These are phyloP conservation scores for Euphorbia tirucalli DNA, from an alignment of 345 rosid genomes.

Conservation along the genomic window DNA sequence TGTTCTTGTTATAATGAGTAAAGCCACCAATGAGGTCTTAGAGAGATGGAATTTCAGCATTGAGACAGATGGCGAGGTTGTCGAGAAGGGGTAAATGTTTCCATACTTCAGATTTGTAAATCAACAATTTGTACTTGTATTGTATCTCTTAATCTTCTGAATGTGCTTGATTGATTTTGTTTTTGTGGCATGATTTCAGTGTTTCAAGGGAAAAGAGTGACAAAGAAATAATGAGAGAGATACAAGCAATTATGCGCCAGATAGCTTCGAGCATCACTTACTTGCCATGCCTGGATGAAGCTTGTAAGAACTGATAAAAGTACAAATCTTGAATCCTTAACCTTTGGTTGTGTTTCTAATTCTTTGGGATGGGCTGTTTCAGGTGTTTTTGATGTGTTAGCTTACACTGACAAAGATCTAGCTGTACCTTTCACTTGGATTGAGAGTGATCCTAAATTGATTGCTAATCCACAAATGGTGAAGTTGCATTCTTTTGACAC, in stretches of 20 bases:
- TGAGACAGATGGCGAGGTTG: slow-evolving; percentile 76
- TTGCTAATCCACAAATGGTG: slow-evolving; percentile 98
- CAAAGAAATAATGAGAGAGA: slow-evolving; percentile 94
- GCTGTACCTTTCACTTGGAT: slow-evolving; percentile 95
- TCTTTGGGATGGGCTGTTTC: neutral
- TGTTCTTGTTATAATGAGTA: slow-evolving; percentile 87
- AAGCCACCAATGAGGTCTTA: slow-evolving; percentile 67
- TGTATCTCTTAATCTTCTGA: neutral
- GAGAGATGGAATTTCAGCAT: slow-evolving; percentile 97
- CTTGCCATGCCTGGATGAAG: slow-evolving; percentile 91
- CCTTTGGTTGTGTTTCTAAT: neutral
- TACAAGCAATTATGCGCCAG: slow-evolving; percentile 93
- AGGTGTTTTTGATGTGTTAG: slow-evolving; percentile 97
- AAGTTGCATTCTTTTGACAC: slow-evolving; percentile 95
- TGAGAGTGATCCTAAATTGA: slow-evolving; percentile 92
- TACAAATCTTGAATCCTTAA: neutral
- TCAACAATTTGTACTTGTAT: neutral
- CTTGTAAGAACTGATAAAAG: slow-evolving; percentile 48
- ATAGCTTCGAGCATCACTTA: slow-evolving; percentile 93
- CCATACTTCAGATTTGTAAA: neutral
- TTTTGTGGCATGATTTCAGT: slow-evolving; percentile 35
- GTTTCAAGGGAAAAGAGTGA: slow-evolving; percentile 93
- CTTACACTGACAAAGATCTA: slow-evolving; percentile 82
- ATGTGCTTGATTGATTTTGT: neutral
- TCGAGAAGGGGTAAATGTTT: slow-evolving; percentile 65